phyloP scores from a whole-genome alignment of 2,329 filamentous ascomycete genomes.

The Thelonectria rubi region DNA sequence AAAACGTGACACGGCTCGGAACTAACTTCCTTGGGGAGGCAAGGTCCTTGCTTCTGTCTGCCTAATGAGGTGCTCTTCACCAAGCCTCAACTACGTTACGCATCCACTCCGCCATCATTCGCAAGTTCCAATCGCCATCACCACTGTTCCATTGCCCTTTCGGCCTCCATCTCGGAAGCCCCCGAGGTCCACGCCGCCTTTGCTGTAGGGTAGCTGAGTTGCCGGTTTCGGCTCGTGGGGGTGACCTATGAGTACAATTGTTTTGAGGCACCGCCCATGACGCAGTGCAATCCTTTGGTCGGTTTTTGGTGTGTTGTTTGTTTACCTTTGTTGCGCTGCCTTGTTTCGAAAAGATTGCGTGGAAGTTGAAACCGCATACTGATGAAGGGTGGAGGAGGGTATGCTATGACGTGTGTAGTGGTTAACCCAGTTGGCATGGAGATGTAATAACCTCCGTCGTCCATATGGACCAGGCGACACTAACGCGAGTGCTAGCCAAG shows the following conservation, averaged over 20 bases:
- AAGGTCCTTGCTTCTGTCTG: constrained; percentile 11
- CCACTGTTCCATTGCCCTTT: constrained; percentile 17
- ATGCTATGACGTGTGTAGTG: constrained; percentile 1
- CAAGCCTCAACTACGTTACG: constrained; percentile 9
- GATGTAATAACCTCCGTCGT: not conserved
- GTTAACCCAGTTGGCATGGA: not conserved
- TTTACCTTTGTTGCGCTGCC: not conserved
- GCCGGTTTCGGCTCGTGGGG: not conserved
- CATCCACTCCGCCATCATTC: constrained; percentile 11
- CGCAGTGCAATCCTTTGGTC: constrained; percentile 16
- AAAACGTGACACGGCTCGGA: constrained; percentile 37
- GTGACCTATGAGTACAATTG: too few relatives aligned
- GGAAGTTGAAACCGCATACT: not conserved
- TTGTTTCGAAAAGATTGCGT: constrained; percentile 14
- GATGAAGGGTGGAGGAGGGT: not conserved
- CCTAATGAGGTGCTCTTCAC: not conserved
- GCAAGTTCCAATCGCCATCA: constrained; percentile 1
- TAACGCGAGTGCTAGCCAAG: constrained; percentile 1
- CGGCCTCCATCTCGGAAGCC: constrained; percentile 11
- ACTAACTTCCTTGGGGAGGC: constrained; percentile 14
- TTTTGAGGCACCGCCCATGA: constrained; percentile 19
- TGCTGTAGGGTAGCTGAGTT: constrained; percentile 16
- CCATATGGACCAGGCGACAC: not conserved
- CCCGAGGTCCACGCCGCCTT: constrained; percentile 6
- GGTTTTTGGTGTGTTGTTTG: constrained; percentile 8